These are phyloP conservation scores for Pichia sp. DNA, from an alignment of 1,139 yeast species.

Conservation along the genomic window DNA sequence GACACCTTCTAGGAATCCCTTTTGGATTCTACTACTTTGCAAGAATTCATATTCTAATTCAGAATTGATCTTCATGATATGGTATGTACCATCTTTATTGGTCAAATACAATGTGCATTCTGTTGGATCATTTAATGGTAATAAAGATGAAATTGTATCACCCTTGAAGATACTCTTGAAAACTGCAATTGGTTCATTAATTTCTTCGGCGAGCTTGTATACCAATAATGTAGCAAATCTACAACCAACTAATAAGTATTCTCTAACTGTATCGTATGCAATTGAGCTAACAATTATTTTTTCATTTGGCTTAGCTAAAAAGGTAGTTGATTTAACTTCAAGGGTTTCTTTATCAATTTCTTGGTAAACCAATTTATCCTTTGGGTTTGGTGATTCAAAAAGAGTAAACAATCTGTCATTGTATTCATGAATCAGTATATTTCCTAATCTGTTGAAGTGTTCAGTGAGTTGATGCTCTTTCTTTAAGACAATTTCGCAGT, in stretches of 20 bases:
- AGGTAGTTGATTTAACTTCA: slow-evolving; percentile 24
- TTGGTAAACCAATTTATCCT: slow-evolving; percentile 51
- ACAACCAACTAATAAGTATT: slow-evolving; percentile 63
- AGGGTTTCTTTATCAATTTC: slow-evolving; percentile 32
- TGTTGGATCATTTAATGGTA: slow-evolving; percentile 33
- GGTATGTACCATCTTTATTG: slow-evolving; percentile 64
- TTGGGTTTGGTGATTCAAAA: slow-evolving; percentile 69
- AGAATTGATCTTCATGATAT: slow-evolving; percentile 33
- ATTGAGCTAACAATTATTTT: slow-evolving; percentile 62
- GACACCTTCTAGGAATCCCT: slow-evolving; percentile 82
- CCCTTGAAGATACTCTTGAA: slow-evolving; percentile 62
- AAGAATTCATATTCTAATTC: slow-evolving; percentile 33
- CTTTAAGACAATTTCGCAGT: slow-evolving; percentile 21
- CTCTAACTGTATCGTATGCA: slow-evolving; percentile 38
- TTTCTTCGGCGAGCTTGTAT: slow-evolving; percentile 40
- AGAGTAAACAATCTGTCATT: slow-evolving; percentile 38
- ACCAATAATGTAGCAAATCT: slow-evolving; percentile 65
- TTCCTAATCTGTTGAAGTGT: slow-evolving; percentile 14
- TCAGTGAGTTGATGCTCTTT: slow-evolving; percentile 19
- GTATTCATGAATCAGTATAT: slow-evolving; percentile 14
- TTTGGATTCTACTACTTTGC: slow-evolving; percentile 63
- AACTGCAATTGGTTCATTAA: slow-evolving; percentile 30
- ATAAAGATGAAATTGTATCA: slow-evolving; percentile 69
- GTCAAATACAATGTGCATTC: slow-evolving; percentile 40
- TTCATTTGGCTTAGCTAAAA: slow-evolving; percentile 39